Percentiles rank a stretch among this genome's conserved stretches.
Conservation (phyloP, 225 moss, liverwort and hornwort genomes). For the Polytrichum commune region DNA sequence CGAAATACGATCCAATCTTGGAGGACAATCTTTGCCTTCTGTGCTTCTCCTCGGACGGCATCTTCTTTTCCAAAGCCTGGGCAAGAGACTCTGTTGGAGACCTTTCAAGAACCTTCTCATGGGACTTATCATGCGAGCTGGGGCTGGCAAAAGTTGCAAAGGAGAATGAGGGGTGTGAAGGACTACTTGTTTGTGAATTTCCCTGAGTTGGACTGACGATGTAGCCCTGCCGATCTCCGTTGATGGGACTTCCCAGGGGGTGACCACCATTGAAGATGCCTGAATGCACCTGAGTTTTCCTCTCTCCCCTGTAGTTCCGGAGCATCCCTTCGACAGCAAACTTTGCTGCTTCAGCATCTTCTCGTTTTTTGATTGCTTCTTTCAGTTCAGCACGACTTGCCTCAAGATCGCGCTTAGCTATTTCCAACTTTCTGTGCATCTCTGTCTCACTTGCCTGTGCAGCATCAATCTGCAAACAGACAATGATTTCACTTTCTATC, state of each 20-base stretch:
- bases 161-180: slow-evolving; percentile 36
- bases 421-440: slow-evolving; percentile 43
- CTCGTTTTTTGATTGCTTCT: slow-evolving; percentile 41
- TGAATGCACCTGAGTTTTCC: slow-evolving; percentile 25
- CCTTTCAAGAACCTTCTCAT: slow-evolving; percentile 13
- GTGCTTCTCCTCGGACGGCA: slow-evolving; percentile 52
- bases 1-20: slow-evolving; percentile 53
- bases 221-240: slow-evolving; percentile 38
- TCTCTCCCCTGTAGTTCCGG: slow-evolving; percentile 45
- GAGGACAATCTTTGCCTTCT: slow-evolving; percentile 41
- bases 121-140: slow-evolving; percentile 19
- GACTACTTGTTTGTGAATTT: slow-evolving; percentile 51
- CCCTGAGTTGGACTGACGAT: slow-evolving; percentile 47
- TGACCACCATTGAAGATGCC: slow-evolving; percentile 10
- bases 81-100: slow-evolving; percentile 35
- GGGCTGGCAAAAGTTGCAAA: slow-evolving; percentile 43
- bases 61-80: slow-evolving; percentile 24
- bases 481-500: neutral
- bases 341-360: slow-evolving; percentile 59
- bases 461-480: slow-evolving; percentile 37
- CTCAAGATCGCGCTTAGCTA: slow-evolving; percentile 27
- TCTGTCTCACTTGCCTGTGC: slow-evolving; percentile 59
- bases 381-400: slow-evolving; percentile 25
- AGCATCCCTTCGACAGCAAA: slow-evolving; percentile 55
- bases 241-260: slow-evolving; percentile 40